Base-by-base conservation (phyloP, 2,329 filamentous ascomycete genomes). In the Rutstroemia sydowiana region DNA sequence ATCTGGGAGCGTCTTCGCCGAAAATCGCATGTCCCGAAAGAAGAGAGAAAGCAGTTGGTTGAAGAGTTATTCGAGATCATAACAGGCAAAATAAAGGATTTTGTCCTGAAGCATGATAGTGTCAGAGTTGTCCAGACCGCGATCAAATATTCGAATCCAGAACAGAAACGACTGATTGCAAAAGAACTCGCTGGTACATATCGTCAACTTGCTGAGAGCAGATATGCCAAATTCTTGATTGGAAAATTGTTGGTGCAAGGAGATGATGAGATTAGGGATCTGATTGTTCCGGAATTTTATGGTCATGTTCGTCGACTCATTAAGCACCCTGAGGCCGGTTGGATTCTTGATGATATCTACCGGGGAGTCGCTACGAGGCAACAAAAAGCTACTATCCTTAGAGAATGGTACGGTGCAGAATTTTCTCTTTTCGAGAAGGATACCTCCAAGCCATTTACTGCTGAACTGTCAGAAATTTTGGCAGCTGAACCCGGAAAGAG, bases 321-420 rank as follows among this genome's bases (percentile, higher is more conserved):
- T 68, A 93, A 95, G 69, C 93, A 98, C 70, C 82, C 92, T 1
- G 95, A 98, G 70, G 93, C 88, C 30, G 91, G 89, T 37, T 98
- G 93, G 91, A 97, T 98, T 61, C 75, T 98, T 39, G 95, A 98
- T 68, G 93, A 98, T 69, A 87, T 96, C 60, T 98, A 97, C 73
- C 83, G 93, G 55, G 86, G 85, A 44, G 84, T 92, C 52, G 91
- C 92, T 9, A 93, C 87, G 20, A 83, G 84, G 64, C 78, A 88
- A 61, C 93, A 98, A 67, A 95, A 92, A 71, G 85, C 86, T 31
- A 80, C 81, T 44, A 76, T 98, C 55, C 76, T 98, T 54, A 79
- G 91, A 48, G 93, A 98, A 70, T 98, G 93, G 90, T 98, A 96
- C 68, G 93, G 93, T 1, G 79, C 92, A 1, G 93, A 97, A 66